Evolutionary conservation across 331 rosid species (phyloP).

Genomic region (Rhamnella rubrinervis): DNA sequence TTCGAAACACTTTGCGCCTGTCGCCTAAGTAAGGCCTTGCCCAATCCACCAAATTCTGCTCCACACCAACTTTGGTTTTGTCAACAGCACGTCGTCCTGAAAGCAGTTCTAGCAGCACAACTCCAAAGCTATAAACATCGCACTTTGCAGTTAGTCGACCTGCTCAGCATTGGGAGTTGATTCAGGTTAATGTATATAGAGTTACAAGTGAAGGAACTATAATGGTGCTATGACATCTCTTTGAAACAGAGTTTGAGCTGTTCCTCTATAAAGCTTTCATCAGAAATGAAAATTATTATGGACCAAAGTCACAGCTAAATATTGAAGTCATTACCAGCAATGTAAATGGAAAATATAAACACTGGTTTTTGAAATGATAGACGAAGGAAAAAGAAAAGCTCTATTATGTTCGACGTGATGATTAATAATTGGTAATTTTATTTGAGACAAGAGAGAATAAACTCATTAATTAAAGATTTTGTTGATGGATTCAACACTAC

Average conservation of each 20-base stretch:
- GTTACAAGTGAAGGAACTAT: background rate
- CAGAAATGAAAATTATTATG: background rate
- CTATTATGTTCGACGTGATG: no score
- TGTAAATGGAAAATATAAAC: background rate
- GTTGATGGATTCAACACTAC: no score
- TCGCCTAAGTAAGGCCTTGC: conserved; percentile 62
- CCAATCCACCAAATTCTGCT: conserved; percentile 68
- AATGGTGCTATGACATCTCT: background rate
- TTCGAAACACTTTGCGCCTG: conserved; percentile 61
- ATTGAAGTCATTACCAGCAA: background rate
- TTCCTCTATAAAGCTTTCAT: background rate
- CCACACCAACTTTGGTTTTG: conserved; percentile 48
- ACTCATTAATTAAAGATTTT: no score
- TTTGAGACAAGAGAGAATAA: no score
- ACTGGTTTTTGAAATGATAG: background rate
- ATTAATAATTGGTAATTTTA: no score
- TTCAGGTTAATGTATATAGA: background rate
- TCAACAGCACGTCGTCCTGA: conserved; percentile 65
- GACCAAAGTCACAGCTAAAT: background rate
- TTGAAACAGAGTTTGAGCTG: background rate
- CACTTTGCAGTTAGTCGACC: conserved; percentile 68
- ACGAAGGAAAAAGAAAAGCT: background rate
- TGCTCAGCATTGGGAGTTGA: conserved; percentile 19
- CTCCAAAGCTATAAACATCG: conserved; percentile 84
- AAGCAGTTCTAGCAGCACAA: conserved; percentile 61